Conservation (phyloP, 2,329 filamentous ascomycete genomes). For the Arthroderma sp. region DNA sequence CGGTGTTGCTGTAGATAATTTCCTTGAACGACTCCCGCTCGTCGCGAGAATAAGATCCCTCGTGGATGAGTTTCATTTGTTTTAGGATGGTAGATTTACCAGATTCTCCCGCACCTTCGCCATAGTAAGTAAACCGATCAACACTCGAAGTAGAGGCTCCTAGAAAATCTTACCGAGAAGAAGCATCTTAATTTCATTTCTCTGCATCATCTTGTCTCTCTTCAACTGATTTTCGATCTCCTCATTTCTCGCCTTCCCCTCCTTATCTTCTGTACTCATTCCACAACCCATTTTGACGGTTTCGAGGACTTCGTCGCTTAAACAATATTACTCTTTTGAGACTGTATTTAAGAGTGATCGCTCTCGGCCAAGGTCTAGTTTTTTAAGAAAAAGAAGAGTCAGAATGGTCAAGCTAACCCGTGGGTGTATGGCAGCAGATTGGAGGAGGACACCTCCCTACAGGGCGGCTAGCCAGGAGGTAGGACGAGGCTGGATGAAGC, state of each 20-base stretch:
- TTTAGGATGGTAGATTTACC: constrained; percentile 91
- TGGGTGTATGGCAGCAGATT: too few species aligned
- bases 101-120: constrained; percentile 85
- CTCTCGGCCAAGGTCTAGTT: too few species aligned
- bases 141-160: background rate
- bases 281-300: constrained; percentile 88
- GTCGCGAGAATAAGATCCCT: constrained; percentile 95
- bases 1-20: constrained; percentile 60
- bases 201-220: constrained; percentile 95
- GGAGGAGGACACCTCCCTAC: too few species aligned
- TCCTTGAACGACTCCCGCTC: constrained; percentile 58
- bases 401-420: too few species aligned
- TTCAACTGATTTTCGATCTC: constrained; percentile 99
- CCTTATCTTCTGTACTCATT: constrained; percentile 99
- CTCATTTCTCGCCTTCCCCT: constrained; percentile 99
- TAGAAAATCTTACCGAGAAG: constrained; percentile 62
- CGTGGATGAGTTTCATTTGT: constrained; percentile 99
- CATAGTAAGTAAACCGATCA: background rate
- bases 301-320: background rate
- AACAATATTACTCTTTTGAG: background rate
- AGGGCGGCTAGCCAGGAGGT: too few species aligned
- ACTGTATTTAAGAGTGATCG: background rate
- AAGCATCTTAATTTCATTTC: constrained; percentile 99
- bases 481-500: too few species aligned
- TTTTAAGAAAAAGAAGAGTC: too few species aligned